Evolutionary conservation across 2,329 filamentous ascomycete species (phyloP), one percentile per base, ranked within the genome.

Genomic region (Fusarium sp.): DNA sequence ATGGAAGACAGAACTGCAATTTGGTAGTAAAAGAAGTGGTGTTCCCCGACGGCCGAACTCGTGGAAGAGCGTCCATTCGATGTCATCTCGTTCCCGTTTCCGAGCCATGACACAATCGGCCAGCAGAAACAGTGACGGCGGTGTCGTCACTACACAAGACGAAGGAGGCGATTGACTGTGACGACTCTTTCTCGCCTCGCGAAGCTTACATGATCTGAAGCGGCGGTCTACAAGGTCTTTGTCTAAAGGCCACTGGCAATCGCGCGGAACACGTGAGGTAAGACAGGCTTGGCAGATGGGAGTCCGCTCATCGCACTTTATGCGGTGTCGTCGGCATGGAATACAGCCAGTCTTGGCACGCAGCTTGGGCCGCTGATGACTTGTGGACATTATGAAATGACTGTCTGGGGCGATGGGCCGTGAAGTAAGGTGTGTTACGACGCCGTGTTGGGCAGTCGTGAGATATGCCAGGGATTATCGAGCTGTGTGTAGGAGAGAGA

Each of bases 321-420:
- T 55, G 3, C 51, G 51, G 6, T 55, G 51, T 41, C 9, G 51
- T 41, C 51, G 6, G 20, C 51, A 55, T 3, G 51, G 24, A 11
- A 55, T 36, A 28, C 51, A 55, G 20, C 51, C 51, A 3, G 51
- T 55, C 36, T 55, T 55, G 36, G 26, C 51, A 14, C 51, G 51
- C 20, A 55, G 8, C 51, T 55, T 41, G 22, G 36, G 51, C 15
- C 24, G 14, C 3, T 39, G 51, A 1, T 2, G 8, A 18, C 20
- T 7, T 28, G 24, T 13, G 10, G 3, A 8, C 51, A 54, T 54
- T 4, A 2, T 28, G 14, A 2, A 54, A 8, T 28, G 28, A 28
- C 28, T 28, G 28, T 28, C 28, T 28, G 28, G 28, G 28, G 28
- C 28, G 28, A 28, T 28, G 28, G 28, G 28, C 28, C 28, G 28